A percentile compares a stretch with the other conserved stretches of the same genome.
These are phyloP conservation scores for Fraxinus nigra DNA, from an alignment of 305 asterid species.

Conservation along the genomic window DNA sequence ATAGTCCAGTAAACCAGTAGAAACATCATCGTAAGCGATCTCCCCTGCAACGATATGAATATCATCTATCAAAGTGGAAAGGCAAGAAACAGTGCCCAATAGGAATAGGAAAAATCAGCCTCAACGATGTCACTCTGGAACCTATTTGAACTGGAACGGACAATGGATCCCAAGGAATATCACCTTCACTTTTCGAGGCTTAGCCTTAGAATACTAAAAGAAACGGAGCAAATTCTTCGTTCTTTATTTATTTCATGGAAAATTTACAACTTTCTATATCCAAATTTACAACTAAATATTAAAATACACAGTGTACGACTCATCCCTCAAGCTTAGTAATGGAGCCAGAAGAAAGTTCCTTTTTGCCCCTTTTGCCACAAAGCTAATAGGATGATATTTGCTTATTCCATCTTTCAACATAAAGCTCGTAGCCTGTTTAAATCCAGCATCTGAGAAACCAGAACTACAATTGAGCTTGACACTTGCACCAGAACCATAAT, in stretches of 20 bases:
- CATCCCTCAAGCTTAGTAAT: slow-evolving; percentile 46
- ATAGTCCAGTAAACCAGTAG: neutral
- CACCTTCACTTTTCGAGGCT: neutral
- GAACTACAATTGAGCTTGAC: slow-evolving; percentile 41
- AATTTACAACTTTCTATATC: neutral
- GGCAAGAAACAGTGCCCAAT: neutral
- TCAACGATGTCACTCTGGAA: neutral
- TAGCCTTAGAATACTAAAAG: neutral
- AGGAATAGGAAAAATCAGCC: neutral
- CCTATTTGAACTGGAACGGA: neutral
- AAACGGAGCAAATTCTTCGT: neutral
- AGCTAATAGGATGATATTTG: slow-evolving; percentile 51
- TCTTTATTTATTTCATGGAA: neutral
- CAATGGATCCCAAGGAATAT: neutral
- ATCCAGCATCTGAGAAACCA: slow-evolving; percentile 23
- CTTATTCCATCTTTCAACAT: slow-evolving; percentile 32
- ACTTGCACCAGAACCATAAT: slow-evolving; percentile 18
- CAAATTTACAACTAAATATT: slow-evolving; percentile 25
- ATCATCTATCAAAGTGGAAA: neutral
- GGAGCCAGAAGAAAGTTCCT: slow-evolving; percentile 50
- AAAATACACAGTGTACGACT: slow-evolving; percentile 54
- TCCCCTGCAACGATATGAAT: neutral
- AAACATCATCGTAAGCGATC: neutral
- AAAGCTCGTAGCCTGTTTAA: slow-evolving; percentile 42
- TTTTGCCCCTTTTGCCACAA: slow-evolving; percentile 44